phyloP scores from a whole-genome alignment of 2,329 filamentous ascomycete genomes.

The Bertia moriformis region DNA sequence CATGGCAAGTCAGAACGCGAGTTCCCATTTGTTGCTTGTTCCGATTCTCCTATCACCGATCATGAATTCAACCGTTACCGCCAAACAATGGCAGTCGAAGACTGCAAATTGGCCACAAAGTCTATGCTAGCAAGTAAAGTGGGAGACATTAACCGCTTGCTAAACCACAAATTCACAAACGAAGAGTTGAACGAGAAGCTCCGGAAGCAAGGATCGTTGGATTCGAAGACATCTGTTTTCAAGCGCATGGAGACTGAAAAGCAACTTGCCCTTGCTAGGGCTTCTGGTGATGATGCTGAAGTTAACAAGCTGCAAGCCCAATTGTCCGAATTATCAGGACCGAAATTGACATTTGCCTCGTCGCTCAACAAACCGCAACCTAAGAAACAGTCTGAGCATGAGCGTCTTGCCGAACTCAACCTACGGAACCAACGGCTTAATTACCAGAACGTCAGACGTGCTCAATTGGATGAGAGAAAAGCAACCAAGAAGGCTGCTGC shows the following conservation, averaged over 20 bases:
- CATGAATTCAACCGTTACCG: slow-evolving; percentile 40
- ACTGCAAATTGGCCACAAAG: slow-evolving; percentile 35
- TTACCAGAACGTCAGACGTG: slow-evolving; percentile 42
- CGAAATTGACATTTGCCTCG: not conserved
- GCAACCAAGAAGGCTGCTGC: slow-evolving; percentile 21
- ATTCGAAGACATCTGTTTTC: slow-evolving; percentile 25
- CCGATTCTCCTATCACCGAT: slow-evolving; percentile 39
- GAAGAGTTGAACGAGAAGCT: slow-evolving; percentile 42
- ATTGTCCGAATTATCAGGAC: not conserved
- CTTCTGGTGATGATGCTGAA: not conserved
- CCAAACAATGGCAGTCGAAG: slow-evolving; percentile 33
- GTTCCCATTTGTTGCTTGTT: slow-evolving; percentile 47
- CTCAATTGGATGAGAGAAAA: slow-evolving; percentile 37
- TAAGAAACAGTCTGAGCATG: slow-evolving; percentile 28
- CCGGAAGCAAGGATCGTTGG: slow-evolving; percentile 29
- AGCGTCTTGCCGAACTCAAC: slow-evolving; percentile 41
- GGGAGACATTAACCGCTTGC: slow-evolving; percentile 37
- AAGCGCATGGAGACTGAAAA: slow-evolving; percentile 29
- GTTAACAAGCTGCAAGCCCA: not conserved
- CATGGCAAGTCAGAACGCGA: slow-evolving; percentile 43
- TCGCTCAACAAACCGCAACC: slow-evolving; percentile 4
- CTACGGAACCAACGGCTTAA: slow-evolving; percentile 41
- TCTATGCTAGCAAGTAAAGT: slow-evolving; percentile 34
- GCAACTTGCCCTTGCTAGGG: slow-evolving; percentile 19
- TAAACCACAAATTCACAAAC: slow-evolving; percentile 43